These are phyloP conservation scores for Huntiella abstrusa DNA, from an alignment of 2,329 filamentous ascomycete genomes.

Conservation along the genomic window DNA sequence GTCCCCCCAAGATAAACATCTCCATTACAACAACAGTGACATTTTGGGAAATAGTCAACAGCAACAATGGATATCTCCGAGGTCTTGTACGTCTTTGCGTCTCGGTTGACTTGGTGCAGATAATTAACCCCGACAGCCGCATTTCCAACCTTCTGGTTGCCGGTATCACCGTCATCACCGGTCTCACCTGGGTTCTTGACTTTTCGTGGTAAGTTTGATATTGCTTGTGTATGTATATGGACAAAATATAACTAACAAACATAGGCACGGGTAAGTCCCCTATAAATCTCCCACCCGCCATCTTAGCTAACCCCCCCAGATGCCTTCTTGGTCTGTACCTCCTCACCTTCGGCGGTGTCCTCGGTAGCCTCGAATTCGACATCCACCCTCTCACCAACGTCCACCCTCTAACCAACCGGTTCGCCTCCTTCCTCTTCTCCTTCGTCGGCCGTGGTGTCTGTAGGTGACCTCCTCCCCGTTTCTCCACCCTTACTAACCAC, in stretches of 20 bases:
- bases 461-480: constrained; percentile 30
- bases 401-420: constrained; percentile 76
- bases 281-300: neutral
- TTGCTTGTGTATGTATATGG: neutral
- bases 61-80: constrained; percentile 74
- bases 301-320: neutral
- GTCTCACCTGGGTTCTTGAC: constrained; percentile 52
- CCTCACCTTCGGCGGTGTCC: constrained; percentile 71
- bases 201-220: constrained; percentile 34
- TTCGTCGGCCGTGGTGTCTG: constrained; percentile 90
- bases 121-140: constrained; percentile 39
- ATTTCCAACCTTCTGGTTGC: constrained; percentile 84
- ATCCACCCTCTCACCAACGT: constrained; percentile 78
- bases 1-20: too few species aligned
- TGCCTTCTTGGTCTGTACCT: constrained; percentile 65
- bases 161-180: constrained; percentile 72
- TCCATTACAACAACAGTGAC: too few species aligned
- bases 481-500: neutral
- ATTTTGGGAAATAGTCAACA: neutral
- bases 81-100: constrained; percentile 50
- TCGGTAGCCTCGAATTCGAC: constrained; percentile 74
- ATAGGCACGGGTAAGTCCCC: constrained; percentile 7
- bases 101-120: neutral
- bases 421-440: constrained; percentile 94
- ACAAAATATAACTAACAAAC: neutral